phyloP scores from a whole-genome alignment of 2,329 filamentous ascomycete genomes.

The Aaosphaeria pasadenensis region DNA sequence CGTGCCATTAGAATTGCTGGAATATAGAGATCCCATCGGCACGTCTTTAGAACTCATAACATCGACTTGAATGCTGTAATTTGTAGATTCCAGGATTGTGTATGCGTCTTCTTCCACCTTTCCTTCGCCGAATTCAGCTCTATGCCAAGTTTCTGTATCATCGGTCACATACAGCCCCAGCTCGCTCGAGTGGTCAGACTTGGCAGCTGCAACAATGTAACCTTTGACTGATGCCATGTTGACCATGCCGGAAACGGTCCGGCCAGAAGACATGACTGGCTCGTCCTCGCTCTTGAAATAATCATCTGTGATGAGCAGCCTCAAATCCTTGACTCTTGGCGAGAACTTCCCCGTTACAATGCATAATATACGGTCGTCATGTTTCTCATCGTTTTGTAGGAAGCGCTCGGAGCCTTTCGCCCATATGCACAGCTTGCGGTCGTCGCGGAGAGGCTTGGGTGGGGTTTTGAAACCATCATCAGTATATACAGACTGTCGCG shows the following conservation, averaged over 20 bases:
- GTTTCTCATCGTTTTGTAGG: slow-evolving; percentile 60
- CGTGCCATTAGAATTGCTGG: slow-evolving; percentile 95
- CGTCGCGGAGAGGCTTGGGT: slow-evolving; percentile 62
- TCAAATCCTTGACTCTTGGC: slow-evolving; percentile 68
- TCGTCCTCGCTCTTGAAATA: slow-evolving; percentile 72
- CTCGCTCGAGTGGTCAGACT: slow-evolving; percentile 77
- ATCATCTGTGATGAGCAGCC: slow-evolving; percentile 76
- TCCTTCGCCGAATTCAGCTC: slow-evolving; percentile 84
- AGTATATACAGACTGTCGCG: slow-evolving; percentile 63
- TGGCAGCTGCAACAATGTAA: slow-evolving; percentile 79
- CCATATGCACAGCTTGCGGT: slow-evolving; percentile 80
- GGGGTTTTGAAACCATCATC: slow-evolving; percentile 75
- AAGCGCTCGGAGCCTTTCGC: slow-evolving; percentile 76
- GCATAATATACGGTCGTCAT: slow-evolving; percentile 74
- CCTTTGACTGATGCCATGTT: slow-evolving; percentile 82
- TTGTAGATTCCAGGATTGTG: slow-evolving; percentile 91
- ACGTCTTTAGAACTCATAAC: slow-evolving; percentile 69
- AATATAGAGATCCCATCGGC: slow-evolving; percentile 85
- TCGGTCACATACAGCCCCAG: slow-evolving; percentile 88
- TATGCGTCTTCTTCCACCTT: slow-evolving; percentile 83
- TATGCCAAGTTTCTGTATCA: slow-evolving; percentile 83
- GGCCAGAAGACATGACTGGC: slow-evolving; percentile 70
- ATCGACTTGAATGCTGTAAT: slow-evolving; percentile 96
- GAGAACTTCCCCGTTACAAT: slow-evolving; percentile 73
- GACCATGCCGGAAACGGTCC: slow-evolving; percentile 74